phyloP scores from a whole-genome alignment of 129 eudicot species.

The Escallonia rubra region DNA sequence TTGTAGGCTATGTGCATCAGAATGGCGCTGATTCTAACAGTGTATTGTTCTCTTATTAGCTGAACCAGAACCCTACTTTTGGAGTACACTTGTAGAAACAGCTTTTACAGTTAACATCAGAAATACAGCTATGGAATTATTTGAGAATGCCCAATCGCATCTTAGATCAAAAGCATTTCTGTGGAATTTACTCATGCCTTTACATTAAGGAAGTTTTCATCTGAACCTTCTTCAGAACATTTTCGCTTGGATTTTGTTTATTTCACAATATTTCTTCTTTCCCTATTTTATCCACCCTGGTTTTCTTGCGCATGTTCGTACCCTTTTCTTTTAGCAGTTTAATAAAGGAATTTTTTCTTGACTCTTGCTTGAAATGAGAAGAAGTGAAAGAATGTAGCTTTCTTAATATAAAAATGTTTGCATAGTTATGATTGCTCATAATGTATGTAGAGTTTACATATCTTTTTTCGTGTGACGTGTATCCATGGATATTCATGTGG shows the following conservation, averaged over 20 bases:
- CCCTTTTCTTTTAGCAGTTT: too few relatives aligned
- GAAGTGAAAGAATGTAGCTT: too few relatives aligned
- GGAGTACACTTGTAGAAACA: not conserved
- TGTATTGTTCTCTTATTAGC: not conserved
- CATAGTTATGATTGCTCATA: too few relatives aligned
- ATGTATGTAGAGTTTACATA: too few relatives aligned
- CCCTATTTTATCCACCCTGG: not conserved
- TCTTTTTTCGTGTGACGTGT: too few relatives aligned
- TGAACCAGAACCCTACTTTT: not conserved
- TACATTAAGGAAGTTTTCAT: not conserved
- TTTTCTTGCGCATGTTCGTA: too few relatives aligned
- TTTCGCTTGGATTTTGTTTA: not conserved
- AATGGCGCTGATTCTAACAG: too few relatives aligned
- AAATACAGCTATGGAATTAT: not conserved
- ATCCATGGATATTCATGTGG: too few relatives aligned
- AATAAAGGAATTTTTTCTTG: too few relatives aligned
- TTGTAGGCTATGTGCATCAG: too few relatives aligned
- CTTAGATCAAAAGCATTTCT: not conserved
- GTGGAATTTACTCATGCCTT: not conserved
- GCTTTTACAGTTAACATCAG: not conserved
- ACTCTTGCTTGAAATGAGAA: too few relatives aligned
- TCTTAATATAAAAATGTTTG: too few relatives aligned
- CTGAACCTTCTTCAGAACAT: not conserved
- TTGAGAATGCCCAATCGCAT: not conserved
- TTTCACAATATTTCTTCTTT: not conserved